These are phyloP conservation scores for Verbascum thapsus DNA, from an alignment of 257 asterid genomes.

Conservation along the genomic window DNA sequence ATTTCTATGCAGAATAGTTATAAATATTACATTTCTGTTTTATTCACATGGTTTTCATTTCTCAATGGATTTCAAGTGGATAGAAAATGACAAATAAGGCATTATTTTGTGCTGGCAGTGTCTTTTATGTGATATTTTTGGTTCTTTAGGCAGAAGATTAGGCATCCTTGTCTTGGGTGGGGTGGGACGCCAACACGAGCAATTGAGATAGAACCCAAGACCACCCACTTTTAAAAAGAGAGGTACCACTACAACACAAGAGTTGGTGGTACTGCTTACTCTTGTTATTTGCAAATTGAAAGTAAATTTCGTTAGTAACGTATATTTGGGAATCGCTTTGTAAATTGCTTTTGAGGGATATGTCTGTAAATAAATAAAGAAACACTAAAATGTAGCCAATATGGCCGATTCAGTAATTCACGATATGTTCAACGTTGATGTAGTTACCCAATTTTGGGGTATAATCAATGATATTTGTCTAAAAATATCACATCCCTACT, in stretches of 20 bases:
- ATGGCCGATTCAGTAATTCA: not conserved
- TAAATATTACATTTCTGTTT: slow-evolving; percentile 22
- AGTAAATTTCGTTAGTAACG: not conserved
- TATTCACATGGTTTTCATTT: slow-evolving; percentile 17
- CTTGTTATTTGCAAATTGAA: not conserved
- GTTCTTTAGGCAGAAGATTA: not conserved
- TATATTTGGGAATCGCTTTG: not conserved
- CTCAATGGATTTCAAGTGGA: slow-evolving; percentile 22
- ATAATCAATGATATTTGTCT: not conserved
- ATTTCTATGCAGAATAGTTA: slow-evolving; percentile 36
- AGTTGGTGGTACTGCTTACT: not conserved
- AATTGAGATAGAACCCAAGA: no score
- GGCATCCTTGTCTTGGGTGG: not conserved
- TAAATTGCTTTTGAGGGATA: not conserved
- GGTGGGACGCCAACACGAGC: no score
- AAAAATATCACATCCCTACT: not conserved
- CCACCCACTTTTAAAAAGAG: no score
- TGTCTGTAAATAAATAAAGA: not conserved
- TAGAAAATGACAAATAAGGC: not conserved
- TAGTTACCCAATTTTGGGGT: not conserved
- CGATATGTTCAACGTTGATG: not conserved
- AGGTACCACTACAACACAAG: no score
- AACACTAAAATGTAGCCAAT: no score
- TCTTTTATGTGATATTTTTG: not conserved
- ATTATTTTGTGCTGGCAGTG: not conserved